phyloP scores from a whole-genome alignment of 495 filamentous ascomycete species.

The Pyrenopolyporus hunteri region DNA sequence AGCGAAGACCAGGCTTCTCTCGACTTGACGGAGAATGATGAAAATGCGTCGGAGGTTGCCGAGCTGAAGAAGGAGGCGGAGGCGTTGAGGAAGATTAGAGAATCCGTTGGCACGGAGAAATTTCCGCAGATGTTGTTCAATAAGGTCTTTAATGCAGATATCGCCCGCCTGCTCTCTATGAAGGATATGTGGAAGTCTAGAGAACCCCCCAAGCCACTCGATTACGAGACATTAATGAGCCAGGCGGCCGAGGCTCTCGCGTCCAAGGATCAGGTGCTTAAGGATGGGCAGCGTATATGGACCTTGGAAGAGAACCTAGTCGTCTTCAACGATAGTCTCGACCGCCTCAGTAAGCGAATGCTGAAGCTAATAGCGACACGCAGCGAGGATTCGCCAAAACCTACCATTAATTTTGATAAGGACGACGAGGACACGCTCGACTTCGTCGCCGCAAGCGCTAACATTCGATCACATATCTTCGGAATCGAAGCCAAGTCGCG shows the following conservation, averaged over 20 bases:
- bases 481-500: constrained; percentile 86
- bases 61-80: constrained; percentile 82
- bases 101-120: constrained; percentile 80
- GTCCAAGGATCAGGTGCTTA: constrained; percentile 60
- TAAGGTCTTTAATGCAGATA: constrained; percentile 90
- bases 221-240: constrained; percentile 59
- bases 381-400: constrained; percentile 55
- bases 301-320: constrained; percentile 77
- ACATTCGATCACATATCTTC: constrained; percentile 84
- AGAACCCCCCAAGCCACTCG: constrained; percentile 72
- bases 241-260: constrained; percentile 55
- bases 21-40: constrained; percentile 76
- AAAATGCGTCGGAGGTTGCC: constrained; percentile 88
- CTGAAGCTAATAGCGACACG: constrained; percentile 60
- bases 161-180: constrained; percentile 82
- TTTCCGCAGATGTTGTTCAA: constrained; percentile 84
- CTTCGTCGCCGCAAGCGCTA: constrained; percentile 90
- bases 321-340: constrained; percentile 85
- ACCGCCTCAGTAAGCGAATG: constrained; percentile 75
- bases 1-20: constrained; percentile 84
- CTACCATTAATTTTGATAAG: constrained; percentile 90
- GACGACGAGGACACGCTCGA: constrained; percentile 95
- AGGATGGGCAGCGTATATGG: constrained; percentile 80
- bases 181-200: constrained; percentile 96
- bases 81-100: constrained; percentile 79